A percentile compares a stretch with the other conserved stretches of the same genome.
Conservation (phyloP, 306 rosid genomes). For the Pterocarpus macrocarpus region DNA sequence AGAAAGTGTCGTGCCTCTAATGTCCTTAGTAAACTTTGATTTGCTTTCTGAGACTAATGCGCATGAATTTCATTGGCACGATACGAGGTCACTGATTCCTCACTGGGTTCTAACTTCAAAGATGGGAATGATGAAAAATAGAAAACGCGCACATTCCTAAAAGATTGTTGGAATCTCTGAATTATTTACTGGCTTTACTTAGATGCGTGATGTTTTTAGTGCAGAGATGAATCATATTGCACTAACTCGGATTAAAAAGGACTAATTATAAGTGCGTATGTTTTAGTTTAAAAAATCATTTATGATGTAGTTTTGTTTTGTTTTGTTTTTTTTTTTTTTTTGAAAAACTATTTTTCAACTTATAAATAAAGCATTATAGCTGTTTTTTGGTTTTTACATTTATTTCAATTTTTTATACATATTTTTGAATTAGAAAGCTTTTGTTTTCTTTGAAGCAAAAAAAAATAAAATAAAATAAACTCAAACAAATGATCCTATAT, state of each 20-base stretch:
- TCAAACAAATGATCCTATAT: too few relatives aligned
- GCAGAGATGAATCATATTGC: neutral
- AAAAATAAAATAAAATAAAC: too few relatives aligned
- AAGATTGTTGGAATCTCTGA: neutral
- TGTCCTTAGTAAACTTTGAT: neutral
- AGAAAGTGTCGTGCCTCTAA: neutral
- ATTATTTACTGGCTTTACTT: neutral
- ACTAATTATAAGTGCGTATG: neutral
- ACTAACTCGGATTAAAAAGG: neutral
- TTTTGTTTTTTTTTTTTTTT: too few relatives aligned
- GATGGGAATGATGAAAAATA: neutral
- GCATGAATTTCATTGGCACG: neutral
- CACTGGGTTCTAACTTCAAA: neutral
- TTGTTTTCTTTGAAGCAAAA: too few relatives aligned
- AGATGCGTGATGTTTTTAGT: neutral
- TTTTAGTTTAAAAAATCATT: too few relatives aligned
- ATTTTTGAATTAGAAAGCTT: too few relatives aligned
- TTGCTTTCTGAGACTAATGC: neutral
- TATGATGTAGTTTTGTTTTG: too few relatives aligned
- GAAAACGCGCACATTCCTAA: neutral
- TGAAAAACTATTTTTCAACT: too few relatives aligned
- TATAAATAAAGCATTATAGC: too few relatives aligned
- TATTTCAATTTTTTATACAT: too few relatives aligned
- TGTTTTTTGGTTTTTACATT: too few relatives aligned
- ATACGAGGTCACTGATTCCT: neutral